Percentiles rank a stretch among this genome's conserved stretches.
phyloP scores from a whole-genome alignment of 1,139 yeast genomes.

The Blastobotrys proliferans region DNA sequence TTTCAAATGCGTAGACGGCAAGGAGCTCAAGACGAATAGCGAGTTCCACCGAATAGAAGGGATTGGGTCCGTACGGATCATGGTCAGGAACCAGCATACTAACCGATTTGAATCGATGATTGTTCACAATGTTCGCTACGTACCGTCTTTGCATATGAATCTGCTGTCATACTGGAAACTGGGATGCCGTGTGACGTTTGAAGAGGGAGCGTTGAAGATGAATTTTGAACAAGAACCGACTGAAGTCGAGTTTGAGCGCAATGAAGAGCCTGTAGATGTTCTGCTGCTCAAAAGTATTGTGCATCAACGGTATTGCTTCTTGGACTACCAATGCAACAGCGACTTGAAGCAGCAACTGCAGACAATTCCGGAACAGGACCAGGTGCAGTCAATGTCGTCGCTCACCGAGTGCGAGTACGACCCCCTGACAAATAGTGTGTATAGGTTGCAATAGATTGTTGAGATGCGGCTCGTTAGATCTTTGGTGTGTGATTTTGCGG shows the following conservation, averaged over 20 bases:
- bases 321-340: constrained; percentile 5
- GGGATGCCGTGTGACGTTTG: constrained; percentile 5
- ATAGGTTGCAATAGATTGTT: too few species aligned
- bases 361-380: constrained; percentile 1
- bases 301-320: constrained; percentile 10
- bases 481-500: not conserved
- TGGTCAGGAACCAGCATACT: constrained; percentile 6
- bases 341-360: constrained; percentile 10
- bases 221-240: not conserved
- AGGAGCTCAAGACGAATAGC: not conserved
- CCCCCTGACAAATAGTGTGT: too few species aligned
- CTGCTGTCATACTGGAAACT: constrained; percentile 5
- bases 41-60: constrained; percentile 13
- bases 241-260: not conserved
- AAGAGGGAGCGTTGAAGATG: not conserved
- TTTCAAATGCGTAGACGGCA: not conserved
- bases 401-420: too few species aligned
- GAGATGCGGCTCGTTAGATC: too few species aligned
- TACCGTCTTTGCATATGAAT: constrained; percentile 14
- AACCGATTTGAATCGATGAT: constrained; percentile 5
- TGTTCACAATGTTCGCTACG: constrained; percentile 12
- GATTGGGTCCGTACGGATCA: constrained; percentile 10
- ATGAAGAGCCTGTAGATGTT: not conserved
- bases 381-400: not conserved
- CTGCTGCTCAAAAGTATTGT: constrained; percentile 8